phyloP scores from a whole-genome alignment of 1,284 basidiomycete genomes.

The Melampsora abietis-canadensis region DNA sequence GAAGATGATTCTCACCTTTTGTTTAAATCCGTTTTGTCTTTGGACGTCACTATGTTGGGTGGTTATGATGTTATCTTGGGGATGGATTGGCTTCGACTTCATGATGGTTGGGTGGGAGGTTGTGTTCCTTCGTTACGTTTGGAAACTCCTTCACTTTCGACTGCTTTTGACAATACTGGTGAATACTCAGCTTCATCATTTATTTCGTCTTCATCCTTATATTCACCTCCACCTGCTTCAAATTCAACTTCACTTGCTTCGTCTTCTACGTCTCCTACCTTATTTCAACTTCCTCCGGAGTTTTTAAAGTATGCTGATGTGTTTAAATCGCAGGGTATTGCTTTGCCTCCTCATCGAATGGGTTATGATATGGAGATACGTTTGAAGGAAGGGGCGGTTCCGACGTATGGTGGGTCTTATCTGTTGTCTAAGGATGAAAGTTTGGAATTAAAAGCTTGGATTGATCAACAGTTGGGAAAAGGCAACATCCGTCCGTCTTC shows the following conservation, averaged over 20 bases:
- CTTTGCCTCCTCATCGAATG: slow-evolving; percentile 3
- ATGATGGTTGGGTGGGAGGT: too few relatives aligned
- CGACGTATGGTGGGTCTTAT: slow-evolving; percentile 5
- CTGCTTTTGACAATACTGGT: too few relatives aligned
- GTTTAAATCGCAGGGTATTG: neutral
- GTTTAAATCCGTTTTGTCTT: neutral
- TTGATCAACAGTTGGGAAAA: neutral
- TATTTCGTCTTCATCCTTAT: too few relatives aligned
- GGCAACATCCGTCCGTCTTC: slow-evolving; percentile 16
- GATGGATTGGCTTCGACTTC: neutral
- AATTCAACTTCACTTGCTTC: too few relatives aligned
- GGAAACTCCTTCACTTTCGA: too few relatives aligned
- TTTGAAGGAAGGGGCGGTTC: neutral
- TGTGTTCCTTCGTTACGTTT: too few relatives aligned
- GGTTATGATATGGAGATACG: slow-evolving; percentile 9
- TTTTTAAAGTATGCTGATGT: neutral
- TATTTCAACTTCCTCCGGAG: too few relatives aligned
- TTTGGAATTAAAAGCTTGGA: neutral
- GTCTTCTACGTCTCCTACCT: too few relatives aligned
- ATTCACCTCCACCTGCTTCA: too few relatives aligned
- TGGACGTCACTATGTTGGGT: too few relatives aligned
- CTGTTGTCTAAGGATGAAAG: neutral
- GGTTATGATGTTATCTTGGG: neutral
- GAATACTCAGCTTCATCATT: too few relatives aligned
- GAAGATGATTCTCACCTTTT: too few relatives aligned